Base-by-base conservation (phyloP, 345 rosid species). In the Sisymbrium altissimum region DNA sequence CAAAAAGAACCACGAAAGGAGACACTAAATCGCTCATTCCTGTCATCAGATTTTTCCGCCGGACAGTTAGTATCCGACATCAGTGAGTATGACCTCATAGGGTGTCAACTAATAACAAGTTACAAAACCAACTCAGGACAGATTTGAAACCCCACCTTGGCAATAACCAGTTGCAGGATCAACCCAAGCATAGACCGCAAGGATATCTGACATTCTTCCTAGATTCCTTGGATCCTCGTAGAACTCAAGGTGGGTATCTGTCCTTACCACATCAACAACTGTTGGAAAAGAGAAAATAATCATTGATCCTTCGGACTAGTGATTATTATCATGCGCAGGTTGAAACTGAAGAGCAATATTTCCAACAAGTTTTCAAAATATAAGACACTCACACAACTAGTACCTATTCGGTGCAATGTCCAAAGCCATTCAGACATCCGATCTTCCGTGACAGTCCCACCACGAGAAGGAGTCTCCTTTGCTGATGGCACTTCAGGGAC, bases 151-250 rank as follows among this genome's bases (percentile, higher is more conserved):
- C 96, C 84, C 87, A 68, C 96, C 96, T 87, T 89, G 96, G 71
- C 96, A 89, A 78, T 89, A 89, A 75, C 96, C 96, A 48, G 90
- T 89, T 60, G 89, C 84, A 75, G 96, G 90, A 84, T 89, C 92
- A 71, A 86, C 86, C 96, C 92, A 89, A n/a, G 96, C 96, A 78
- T 89, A 89, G 59, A 89, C 90, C 53, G 92, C 89, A 70, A 89
- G 96, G 57, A 89, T 89, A 77, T 89, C 96, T 1, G 96, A 84
- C 92, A 89, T 89, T 80, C 96, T 82, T 29, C 90, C 96, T 69
- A 87, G 68, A 76, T 89, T 89, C 68, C 72, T 83, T 55, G 83
- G 63, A 74, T 89, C 86, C 81, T 84, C 85, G 7, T 86, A 89
- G 82, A 89, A 89, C 68, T 86, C 88, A 63, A 89, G 90, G 81